Evolutionary conservation across 495 filamentous ascomycete genomes (phyloP), one percentile per base, ranked within the genome.

Genomic region (Chlorociboria aeruginascens): DNA sequence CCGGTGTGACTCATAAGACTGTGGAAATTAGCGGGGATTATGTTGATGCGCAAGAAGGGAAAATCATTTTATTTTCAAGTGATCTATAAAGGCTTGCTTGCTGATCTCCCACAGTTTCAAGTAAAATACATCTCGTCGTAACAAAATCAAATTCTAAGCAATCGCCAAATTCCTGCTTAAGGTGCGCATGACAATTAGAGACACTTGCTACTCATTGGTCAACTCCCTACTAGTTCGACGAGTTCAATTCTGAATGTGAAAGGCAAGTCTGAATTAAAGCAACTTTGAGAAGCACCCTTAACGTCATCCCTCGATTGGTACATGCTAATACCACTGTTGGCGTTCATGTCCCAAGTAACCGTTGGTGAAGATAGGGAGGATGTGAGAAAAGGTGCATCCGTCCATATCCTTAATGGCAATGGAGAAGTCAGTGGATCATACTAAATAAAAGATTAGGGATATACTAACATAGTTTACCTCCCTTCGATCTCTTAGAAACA

Each of bases 171-270:
- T 4, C 20, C 4, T 25, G 20, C 1, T 42, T 25, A 53, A 29
- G 25, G 49, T 49, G 48, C 55, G 55, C 17, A 55, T 54, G 48
- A 54, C 51, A 20, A 58, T 58, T 36, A 46, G 49, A 33, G 52
- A 52, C 31, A n/a, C 55, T 58, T 40, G 57, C 8, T 60, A 60
- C 38, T 40, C 44, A 32, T 54, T n/a, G 54, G 57, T n/a, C 45
- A 50, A 29, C 44, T 60, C 35, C 43, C 54, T 13, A 16, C 48
- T 11, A 54, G 54, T 0, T 51, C 57, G 2, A 54, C 54, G 46
- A 60, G 57, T 39, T 60, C 57, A 1, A 54, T 60, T 45, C 51
- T 60, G 36, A 54, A 60, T 36, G 51, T 60, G 10, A 36, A 46
- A 48, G 57, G 57, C 46, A 45, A 17, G 45, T 16, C 7, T 6